Base-by-base conservation (phyloP, 805 yeast species). In the Saccharomycopsis fodiens region DNA sequence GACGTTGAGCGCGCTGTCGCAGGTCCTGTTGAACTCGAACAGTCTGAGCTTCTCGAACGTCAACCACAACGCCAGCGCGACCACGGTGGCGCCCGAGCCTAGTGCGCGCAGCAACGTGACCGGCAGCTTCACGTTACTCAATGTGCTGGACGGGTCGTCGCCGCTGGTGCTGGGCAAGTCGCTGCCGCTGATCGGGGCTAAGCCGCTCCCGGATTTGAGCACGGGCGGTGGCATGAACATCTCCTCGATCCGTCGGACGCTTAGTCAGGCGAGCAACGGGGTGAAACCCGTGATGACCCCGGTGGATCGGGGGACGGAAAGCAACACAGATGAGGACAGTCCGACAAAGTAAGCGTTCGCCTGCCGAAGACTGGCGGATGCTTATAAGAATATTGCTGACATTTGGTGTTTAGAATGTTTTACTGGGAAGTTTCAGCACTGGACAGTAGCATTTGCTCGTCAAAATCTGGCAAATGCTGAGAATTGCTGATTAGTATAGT, bases 1-100 rank as follows among this genome's bases (percentile, higher is more conserved):
- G 37, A 50, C 53, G 12, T 21, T 50, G 2, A 46, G 51, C 40
- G 35, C 47, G 7, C 41, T 46, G 12, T 47, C 51, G 2, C 53
- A 50, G 31, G 23, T 45, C 1, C 36, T 43, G 20, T 34, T 49
- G 8, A 47, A 37, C 7, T 46, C 50, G 13, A 43, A 35, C 30
- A 43, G 39, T 34, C 46, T 50, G 15, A 49, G 47, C 31, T 45
- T 45, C 27, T 43, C 44, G 22, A 37, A 37, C 42, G 10, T 13
- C 44, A n/a, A 16, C 37, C 16, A 17, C 22, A 39, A 20, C 21
- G 40, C 22, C 31, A 30, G 21, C 29, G 27, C 12, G 21, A 34
- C 21, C 17, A 17, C 27, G 15, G 21, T 23, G 39, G 29, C 21
- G 44, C 37, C 31, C 17, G 35, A 17, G 17, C 43, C 39, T 7